Conservation (phyloP, 73 alveolate genomes). For the Paramecium pentaurelia region DNA sequence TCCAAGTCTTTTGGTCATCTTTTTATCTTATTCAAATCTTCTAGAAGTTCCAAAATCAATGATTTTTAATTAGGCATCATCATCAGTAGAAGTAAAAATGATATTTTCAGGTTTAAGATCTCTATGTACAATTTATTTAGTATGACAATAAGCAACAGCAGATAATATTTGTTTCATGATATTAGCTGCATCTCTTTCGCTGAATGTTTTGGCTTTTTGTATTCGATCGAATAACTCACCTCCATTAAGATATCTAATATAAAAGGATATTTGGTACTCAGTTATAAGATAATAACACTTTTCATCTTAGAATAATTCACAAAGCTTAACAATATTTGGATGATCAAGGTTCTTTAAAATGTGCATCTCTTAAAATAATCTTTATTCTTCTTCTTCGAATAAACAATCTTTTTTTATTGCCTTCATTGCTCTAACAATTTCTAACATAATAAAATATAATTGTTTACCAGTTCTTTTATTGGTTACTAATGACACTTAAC, state of each 20-base stretch:
- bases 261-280: not conserved
- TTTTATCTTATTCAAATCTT: slow-evolving; percentile 55
- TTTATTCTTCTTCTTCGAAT: slow-evolving; percentile 49
- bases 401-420: slow-evolving; percentile 78
- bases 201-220: not conserved
- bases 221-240: slow-evolving; percentile 68
- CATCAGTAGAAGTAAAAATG: slow-evolving; percentile 42
- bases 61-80: slow-evolving; percentile 7
- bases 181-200: slow-evolving; percentile 61
- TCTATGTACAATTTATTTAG: slow-evolving; percentile 71
- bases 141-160: slow-evolving; percentile 72
- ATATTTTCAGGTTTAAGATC: slow-evolving; percentile 74
- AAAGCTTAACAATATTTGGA: slow-evolving; percentile 50
- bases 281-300: slow-evolving; percentile 43
- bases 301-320: slow-evolving; percentile 50
- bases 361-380: slow-evolving; percentile 69
- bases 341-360: slow-evolving; percentile 60
- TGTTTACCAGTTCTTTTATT: slow-evolving; percentile 64
- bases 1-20: slow-evolving; percentile 85
- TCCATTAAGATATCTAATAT: slow-evolving; percentile 53
- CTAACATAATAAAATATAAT: not conserved
- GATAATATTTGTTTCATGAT: slow-evolving; percentile 57
- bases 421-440: slow-evolving; percentile 81
- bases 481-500: slow-evolving; percentile 85
- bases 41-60: slow-evolving; percentile 62